Percentiles rank a stretch among this genome's conserved stretches.
phyloP scores from a whole-genome alignment of 345 rosid species.

The Gossypium raimondii region DNA sequence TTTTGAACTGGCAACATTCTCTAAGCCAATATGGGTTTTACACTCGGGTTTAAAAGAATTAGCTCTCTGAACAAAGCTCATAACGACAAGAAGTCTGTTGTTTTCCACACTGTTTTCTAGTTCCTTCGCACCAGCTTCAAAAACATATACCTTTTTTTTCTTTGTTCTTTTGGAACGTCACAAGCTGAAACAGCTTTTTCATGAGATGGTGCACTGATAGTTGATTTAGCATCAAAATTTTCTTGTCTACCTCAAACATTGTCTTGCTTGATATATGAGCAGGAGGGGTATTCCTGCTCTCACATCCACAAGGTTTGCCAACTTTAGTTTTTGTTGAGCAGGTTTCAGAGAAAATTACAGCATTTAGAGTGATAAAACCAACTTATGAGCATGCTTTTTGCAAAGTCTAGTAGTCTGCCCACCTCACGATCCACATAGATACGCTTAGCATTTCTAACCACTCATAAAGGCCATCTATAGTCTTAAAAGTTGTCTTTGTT shows the following conservation, averaged over 20 bases:
- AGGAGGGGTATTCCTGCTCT: conserved; percentile 20
- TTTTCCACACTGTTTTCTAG: background rate
- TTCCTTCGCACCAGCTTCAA: conserved; percentile 11
- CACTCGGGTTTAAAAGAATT: too few relatives aligned
- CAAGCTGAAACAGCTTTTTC: conserved; percentile 6
- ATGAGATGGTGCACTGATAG: conserved; percentile 3
- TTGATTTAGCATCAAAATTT: conserved; percentile 14
- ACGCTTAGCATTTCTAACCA: too few relatives aligned
- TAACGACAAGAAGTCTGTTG: conserved; percentile 10
- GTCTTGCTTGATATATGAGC: conserved; percentile 16
- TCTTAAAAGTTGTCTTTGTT: too few relatives aligned
- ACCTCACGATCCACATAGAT: too few relatives aligned
- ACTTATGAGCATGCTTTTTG: conserved; percentile 18
- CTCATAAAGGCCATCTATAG: too few relatives aligned
- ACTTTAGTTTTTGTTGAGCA: conserved; percentile 42
- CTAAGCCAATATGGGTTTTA: too few relatives aligned
- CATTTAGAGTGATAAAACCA: conserved; percentile 27
- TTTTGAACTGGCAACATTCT: conserved; percentile 6
- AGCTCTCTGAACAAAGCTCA: conserved; percentile 21
- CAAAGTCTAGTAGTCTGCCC: too few relatives aligned
- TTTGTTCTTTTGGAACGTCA: background rate
- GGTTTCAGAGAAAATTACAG: too few relatives aligned
- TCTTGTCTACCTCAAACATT: conserved; percentile 18
- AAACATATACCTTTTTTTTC: conserved; percentile 12
- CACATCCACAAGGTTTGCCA: conserved; percentile 32